phyloP scores from a whole-genome alignment of 2,329 filamentous ascomycete species.

The Volutella citrinella region DNA sequence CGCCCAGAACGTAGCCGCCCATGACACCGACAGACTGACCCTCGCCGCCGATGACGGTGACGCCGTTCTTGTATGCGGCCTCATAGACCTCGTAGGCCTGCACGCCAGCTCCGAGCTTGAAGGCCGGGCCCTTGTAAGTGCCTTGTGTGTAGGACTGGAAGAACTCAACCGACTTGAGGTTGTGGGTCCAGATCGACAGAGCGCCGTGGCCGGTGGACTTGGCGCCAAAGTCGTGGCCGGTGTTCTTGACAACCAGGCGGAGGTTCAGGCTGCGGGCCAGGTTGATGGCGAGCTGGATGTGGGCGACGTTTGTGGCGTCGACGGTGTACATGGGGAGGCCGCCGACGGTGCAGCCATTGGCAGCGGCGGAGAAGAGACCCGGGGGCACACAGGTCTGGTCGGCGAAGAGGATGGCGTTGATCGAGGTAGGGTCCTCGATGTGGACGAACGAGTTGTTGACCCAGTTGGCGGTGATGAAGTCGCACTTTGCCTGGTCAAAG shows the following conservation, averaged over 20 bases:
- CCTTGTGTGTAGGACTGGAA: conserved; percentile 36
- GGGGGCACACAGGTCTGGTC: conserved; percentile 34
- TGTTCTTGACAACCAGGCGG: conserved; percentile 47
- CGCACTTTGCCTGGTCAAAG: conserved; percentile 10
- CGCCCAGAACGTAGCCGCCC: conserved; percentile 60
- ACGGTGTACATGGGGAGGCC: conserved; percentile 41
- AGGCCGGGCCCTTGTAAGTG: conserved; percentile 47
- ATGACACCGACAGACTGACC: conserved; percentile 53
- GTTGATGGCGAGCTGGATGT: conserved; percentile 45
- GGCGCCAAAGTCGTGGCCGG: conserved; percentile 52
- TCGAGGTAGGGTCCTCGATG: conserved; percentile 34
- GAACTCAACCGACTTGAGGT: conserved; percentile 39
- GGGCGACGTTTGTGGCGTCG: conserved; percentile 36
- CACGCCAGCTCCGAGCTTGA: conserved; percentile 53
- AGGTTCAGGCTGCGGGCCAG: conserved; percentile 44
- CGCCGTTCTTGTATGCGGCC: conserved; percentile 42
- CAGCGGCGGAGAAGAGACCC: conserved; percentile 20
- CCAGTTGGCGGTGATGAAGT: conserved; percentile 15
- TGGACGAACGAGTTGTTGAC: conserved; percentile 15
- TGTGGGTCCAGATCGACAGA: conserved; percentile 38
- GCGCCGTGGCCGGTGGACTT: conserved; percentile 52
- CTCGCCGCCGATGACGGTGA: conserved; percentile 52
- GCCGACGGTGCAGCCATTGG: conserved; percentile 34
- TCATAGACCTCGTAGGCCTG: conserved; percentile 44
- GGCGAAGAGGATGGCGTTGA: conserved; percentile 38